phyloP scores from a whole-genome alignment of 345 rosid species.

The Arabis alpina region DNA sequence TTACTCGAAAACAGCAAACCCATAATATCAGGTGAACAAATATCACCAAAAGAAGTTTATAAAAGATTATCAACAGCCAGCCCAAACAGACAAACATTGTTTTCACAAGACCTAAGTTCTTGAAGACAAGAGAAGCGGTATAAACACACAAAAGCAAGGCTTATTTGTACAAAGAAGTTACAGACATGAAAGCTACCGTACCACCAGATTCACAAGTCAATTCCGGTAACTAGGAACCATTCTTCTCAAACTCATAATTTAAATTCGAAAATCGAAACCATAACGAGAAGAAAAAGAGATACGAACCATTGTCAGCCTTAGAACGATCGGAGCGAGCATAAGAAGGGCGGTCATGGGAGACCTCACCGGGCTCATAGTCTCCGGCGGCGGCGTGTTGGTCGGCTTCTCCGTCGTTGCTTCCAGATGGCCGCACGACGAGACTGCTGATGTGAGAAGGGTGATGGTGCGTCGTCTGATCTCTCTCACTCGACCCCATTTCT shows the following conservation, averaged over 20 bases:
- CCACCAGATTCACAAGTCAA: background rate
- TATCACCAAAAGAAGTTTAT: constrained; percentile 33
- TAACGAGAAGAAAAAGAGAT: constrained; percentile 7
- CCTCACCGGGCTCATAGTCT: constrained; percentile 74
- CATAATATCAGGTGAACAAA: constrained; percentile 29
- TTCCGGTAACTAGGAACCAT: background rate
- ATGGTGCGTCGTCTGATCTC: constrained; percentile 61
- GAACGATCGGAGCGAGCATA: constrained; percentile 64
- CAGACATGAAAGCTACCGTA: background rate
- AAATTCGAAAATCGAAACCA: constrained; percentile 23
- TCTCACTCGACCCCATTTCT: constrained; percentile 76
- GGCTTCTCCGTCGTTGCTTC: constrained; percentile 51
- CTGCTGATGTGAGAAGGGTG: constrained; percentile 83
- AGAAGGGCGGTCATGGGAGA: constrained; percentile 61
- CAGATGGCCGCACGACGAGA: constrained; percentile 77
- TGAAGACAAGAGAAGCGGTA: constrained; percentile 53
- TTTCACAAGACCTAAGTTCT: constrained; percentile 73
- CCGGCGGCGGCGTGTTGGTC: constrained; percentile 49
- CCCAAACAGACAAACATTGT: constrained; percentile 60
- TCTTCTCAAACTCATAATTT: background rate
- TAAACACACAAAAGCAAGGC: too few species aligned
- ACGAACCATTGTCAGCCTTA: constrained; percentile 69
- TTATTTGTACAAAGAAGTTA: background rate
- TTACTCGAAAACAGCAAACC: constrained; percentile 18
- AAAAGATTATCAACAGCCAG: constrained; percentile 7